These are phyloP conservation scores for Austroboletus niveus DNA, from an alignment of 1,284 basidiomycete species.

Conservation along the genomic window DNA sequence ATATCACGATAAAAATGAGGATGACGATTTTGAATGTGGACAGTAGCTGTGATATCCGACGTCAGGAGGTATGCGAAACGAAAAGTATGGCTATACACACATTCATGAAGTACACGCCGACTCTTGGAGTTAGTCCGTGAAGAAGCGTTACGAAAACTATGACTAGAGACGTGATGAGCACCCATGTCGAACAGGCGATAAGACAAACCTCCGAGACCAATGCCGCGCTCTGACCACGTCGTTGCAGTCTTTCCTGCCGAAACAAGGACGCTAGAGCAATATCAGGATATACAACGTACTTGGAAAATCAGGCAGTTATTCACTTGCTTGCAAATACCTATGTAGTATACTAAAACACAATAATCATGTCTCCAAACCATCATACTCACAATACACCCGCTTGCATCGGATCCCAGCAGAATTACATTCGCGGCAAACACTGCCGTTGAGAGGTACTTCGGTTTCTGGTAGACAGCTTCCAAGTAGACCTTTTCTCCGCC, in stretches of 20 bases:
- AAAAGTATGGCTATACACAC: conserved; percentile 20
- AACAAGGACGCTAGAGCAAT: conserved; percentile 44
- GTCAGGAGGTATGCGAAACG: not conserved
- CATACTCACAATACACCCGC: conserved; percentile 53
- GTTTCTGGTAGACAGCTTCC: conserved; percentile 46
- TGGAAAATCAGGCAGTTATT: not conserved
- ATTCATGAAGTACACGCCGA: conserved; percentile 50
- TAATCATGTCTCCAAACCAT: too few relatives aligned
- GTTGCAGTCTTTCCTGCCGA: conserved; percentile 40
- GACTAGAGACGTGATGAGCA: conserved; percentile 24
- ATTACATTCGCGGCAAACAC: conserved; percentile 50
- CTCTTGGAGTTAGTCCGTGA: conserved; percentile 44
- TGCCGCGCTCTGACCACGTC: conserved; percentile 55
- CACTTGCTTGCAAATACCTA: conserved; percentile 42
- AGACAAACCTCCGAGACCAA: conserved; percentile 50
- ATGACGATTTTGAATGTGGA: conserved; percentile 28
- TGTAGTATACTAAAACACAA: not conserved
- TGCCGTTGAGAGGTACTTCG: conserved; percentile 45
- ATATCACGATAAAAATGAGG: conserved; percentile 24
- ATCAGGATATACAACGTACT: not conserved
- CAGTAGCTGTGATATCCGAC: conserved; percentile 7
- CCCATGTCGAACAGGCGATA: not conserved
- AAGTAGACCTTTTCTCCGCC: conserved; percentile 62
- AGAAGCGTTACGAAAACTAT: conserved; percentile 45
- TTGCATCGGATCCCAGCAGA: conserved; percentile 51